Percentiles rank a stretch among this genome's conserved stretches.
Evolutionary conservation across 148 eudicot species (phyloP).

Genomic region (Fallopia convolvulus): DNA sequence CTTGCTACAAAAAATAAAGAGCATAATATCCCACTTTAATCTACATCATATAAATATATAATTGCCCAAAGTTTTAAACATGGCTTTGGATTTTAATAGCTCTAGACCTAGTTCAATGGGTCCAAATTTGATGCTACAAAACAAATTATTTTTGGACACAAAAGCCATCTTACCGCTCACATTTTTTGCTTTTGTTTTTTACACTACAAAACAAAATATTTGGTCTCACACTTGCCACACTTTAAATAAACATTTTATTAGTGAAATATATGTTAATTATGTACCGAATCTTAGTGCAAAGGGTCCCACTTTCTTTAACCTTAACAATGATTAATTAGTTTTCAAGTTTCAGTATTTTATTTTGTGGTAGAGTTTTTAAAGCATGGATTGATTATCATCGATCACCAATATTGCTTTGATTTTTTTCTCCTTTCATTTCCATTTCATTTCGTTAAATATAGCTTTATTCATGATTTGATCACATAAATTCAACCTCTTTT

Average conservation of each 20-base stretch:
- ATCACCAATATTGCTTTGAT: neutral
- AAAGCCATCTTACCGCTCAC: neutral
- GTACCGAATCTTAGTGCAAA: neutral
- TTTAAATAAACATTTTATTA: neutral
- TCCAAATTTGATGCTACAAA: neutral
- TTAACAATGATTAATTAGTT: neutral
- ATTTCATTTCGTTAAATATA: neutral
- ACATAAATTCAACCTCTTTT: neutral
- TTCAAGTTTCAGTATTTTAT: neutral
- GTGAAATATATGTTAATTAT: neutral
- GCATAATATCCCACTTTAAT: too few species aligned
- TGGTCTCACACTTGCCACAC: neutral
- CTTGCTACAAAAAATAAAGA: too few species aligned
- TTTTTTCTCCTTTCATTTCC: neutral
- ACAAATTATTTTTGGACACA: neutral
- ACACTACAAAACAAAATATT: neutral
- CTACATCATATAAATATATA: too few species aligned
- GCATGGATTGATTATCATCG: neutral
- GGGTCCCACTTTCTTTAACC: neutral
- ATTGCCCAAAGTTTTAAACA: too few species aligned
- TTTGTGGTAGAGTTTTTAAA: neutral
- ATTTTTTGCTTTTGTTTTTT: neutral
- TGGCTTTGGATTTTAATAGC: too few species aligned
- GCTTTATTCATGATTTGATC: neutral
- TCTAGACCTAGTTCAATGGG: too few species aligned